Evolutionary conservation across 2,329 filamentous ascomycete species (phyloP), one percentile per base, ranked within the genome.

Genomic region (Amauroascus verrucosus): DNA sequence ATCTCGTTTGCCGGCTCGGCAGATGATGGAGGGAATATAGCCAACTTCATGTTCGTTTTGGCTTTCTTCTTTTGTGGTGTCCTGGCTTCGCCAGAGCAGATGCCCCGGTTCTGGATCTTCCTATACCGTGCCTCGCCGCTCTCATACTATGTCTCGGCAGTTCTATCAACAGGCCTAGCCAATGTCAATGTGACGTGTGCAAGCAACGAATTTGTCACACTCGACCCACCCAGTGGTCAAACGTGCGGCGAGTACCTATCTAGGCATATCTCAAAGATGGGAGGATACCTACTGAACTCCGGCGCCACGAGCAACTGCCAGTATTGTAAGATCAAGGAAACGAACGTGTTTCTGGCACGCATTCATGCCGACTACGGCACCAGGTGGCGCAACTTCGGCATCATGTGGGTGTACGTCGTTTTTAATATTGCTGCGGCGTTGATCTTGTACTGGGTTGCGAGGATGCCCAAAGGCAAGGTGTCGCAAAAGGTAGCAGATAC

Each of bases 71-170:
- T 85, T 71, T 80, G 77, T 60, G 69, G 67, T 64, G 66, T 70
- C 53, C 64, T 69, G 51, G 79, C 84, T 56, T 66, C 75, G 0
- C 77, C 82, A 0, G 56, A 62, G 1, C 72, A 75, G 0, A 71
- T 88, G 0, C 84, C 84, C 0, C 75, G 79, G 0, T 88, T 88
- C 71, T 88, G 85, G 85, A 79, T 81, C 56, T 88, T 86, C 70
- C 87, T 88, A 83, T 85, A 87, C 66, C 76, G 79, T 28, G 73
- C 80, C 8, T 81, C 77, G 0, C 83, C 82, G 0, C 81, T 86
- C 55, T 85, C 81, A 0, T 87, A 86, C 48, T 66, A 75, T 3
- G 70, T 75, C 3, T 66, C 68, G 16, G 63, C 67, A 1, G 64
- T 75, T 22, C 54, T 69, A 6, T 64, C 67, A 0, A 65, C 63